Evolutionary conservation across 2,329 filamentous ascomycete genomes (phyloP), one percentile per base, ranked within the genome.

Genomic region (Curvularia hawaiiensis): DNA sequence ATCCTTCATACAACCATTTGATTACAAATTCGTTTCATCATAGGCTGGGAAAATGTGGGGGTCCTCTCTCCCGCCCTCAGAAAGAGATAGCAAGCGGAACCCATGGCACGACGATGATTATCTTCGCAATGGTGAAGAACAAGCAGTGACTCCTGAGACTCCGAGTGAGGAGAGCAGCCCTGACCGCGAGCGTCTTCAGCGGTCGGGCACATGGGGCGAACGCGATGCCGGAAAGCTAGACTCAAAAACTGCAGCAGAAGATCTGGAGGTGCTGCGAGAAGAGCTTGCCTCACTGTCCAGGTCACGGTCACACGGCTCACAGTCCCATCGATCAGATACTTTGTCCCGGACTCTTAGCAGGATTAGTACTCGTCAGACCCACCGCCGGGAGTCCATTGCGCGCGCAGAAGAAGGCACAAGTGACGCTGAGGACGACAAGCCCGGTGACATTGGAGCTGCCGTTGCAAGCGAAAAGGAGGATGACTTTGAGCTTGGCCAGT

Each of bases 401-500:
- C 56, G 60, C 24, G 56, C 54, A 14, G 56, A 66, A 40, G 56
- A 54, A 39, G 48, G 52, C 26, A 41, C 44, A 3, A 48, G 50
- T n/a, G 50, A 63, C 9, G 47, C 45, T 16, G 62, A 56, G 35
- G 64, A 68, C 20, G 60, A 68, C 1, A 71, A 75, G 46, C 55
- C 57, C 9, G 61, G 54, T 3, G 68, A 71, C 39, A 54, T 61
- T 28, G 67, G 56, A n/a, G n/a, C 30, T n/a, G 65, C 66, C 41
- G 60, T 61, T 16, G 67, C 78, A 52, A 77, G 75, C 5, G 80
- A 83, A 16, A 81, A 84, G 16, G 74, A 84, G 2, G 84, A 85
- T 1, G 86, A 84, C 3, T 92, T 93, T 61, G 84, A 90, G 59
- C 80, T 93, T 1, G 84, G 83, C 33, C 79, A 86, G 12, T 93